Evolutionary conservation across 345 rosid species (phyloP).

Genomic region (Syzygium aqueum): DNA sequence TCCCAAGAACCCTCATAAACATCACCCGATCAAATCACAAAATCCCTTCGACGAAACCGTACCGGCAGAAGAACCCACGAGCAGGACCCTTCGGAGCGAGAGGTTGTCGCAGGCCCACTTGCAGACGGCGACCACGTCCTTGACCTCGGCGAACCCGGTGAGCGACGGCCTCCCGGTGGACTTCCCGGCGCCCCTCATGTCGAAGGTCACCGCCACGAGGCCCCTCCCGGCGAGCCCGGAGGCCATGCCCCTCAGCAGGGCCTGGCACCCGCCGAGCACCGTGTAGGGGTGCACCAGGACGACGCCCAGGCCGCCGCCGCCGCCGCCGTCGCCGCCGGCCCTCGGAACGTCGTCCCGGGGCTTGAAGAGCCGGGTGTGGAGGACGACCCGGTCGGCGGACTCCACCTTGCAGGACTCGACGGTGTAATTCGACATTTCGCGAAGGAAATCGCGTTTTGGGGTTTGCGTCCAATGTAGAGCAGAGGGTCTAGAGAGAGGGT

Average conservation of each 20-base stretch:
- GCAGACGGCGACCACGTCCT: conserved; percentile 80
- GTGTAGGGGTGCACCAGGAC: conserved; percentile 93
- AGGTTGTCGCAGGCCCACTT: conserved; percentile 50
- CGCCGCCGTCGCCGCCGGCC: not conserved
- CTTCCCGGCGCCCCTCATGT: conserved; percentile 85
- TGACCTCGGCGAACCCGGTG: conserved; percentile 73
- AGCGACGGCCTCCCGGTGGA: conserved; percentile 84
- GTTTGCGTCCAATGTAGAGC: too few species aligned
- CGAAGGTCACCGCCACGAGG: conserved; percentile 65
- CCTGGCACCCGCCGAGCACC: conserved; percentile 77
- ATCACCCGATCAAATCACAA: not conserved
- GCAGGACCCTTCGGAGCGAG: conserved; percentile 47
- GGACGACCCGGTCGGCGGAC: conserved; percentile 5
- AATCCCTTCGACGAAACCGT: not conserved
- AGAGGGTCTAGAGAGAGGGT: not conserved
- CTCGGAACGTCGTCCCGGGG: conserved; percentile 27
- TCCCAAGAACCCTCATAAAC: not conserved
- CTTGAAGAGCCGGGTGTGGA: conserved; percentile 30
- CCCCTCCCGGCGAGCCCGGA: conserved; percentile 53
- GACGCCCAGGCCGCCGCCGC: conserved; percentile 20
- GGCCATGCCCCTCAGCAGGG: conserved; percentile 65
- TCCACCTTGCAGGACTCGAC: conserved; percentile 12
- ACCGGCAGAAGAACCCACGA: conserved; percentile 96
- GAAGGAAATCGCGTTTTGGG: not conserved
- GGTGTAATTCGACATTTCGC: conserved; percentile 4